phyloP scores from a whole-genome alignment of 208 protist species.

The Kentomonas sorsogonicus region DNA sequence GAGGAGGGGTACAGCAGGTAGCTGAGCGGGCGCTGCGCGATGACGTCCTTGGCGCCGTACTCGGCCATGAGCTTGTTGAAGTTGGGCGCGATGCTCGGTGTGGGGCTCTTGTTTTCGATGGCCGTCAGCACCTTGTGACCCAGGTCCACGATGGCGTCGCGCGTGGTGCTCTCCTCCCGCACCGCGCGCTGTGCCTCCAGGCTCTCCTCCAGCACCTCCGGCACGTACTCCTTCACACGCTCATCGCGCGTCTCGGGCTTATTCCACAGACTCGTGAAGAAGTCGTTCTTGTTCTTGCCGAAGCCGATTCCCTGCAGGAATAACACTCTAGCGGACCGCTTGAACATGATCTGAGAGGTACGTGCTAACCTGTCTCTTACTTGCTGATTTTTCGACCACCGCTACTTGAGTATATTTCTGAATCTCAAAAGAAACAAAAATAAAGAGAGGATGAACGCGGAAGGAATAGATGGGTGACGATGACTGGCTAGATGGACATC shows the following conservation, averaged over 20 bases:
- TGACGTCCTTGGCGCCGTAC: constrained; percentile 73
- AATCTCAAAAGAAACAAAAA: constrained; percentile 10
- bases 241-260: constrained; percentile 82
- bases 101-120: constrained; percentile 85
- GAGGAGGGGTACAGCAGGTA: constrained; percentile 80
- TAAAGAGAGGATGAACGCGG: too few species aligned
- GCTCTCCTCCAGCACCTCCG: constrained; percentile 81
- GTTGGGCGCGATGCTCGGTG: constrained; percentile 79
- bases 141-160: constrained; percentile 77
- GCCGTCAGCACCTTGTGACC: constrained; percentile 71
- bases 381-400: too few species aligned
- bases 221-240: constrained; percentile 81
- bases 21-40: constrained; percentile 74
- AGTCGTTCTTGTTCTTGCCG: not conserved
- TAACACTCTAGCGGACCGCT: too few species aligned
- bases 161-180: constrained; percentile 67
- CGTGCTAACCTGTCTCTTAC: too few species aligned
- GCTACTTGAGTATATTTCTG: too few species aligned
- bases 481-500: too few species aligned
- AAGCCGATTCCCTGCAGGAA: too few species aligned
- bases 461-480: too few species aligned
- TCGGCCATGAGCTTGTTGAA: constrained; percentile 61
- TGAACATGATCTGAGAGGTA: too few species aligned
- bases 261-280: constrained; percentile 76
- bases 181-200: constrained; percentile 73